Base-by-base conservation (phyloP, 2,329 filamentous ascomycete genomes). In the Torrubiella hemipterigena region DNA sequence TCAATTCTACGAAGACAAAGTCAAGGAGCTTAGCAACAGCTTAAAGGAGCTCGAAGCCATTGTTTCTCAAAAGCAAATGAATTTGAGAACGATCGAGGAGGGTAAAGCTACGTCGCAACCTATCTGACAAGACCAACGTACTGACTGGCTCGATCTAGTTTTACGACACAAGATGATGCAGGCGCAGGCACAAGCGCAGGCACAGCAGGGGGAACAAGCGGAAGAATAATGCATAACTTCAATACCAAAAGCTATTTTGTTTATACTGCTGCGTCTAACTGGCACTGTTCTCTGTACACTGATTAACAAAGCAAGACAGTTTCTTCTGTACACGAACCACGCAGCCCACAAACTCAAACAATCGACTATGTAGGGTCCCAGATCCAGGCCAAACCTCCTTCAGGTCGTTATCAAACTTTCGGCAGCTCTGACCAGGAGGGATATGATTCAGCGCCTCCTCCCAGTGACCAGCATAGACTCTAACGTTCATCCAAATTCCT, bases 71-170 rank as follows among this genome's bases (percentile, higher is more conserved):
- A 98, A 98, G 65, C 84, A 81, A 33, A 76, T 79, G 42, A 95
- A 91, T 51, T 60, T 93, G 39, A 74, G 82, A 35, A 67, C 91
- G 22, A 78, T 96, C 15, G 91, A 98, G 61, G 89, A 96, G 61
- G 83, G 83, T 79, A 61, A 35, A 50, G 44, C 25, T 31, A 14
- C 13, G 16, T 27, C 11, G 8, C 10, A 29, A 9, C n/a, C 6
- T 18, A 11, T 6, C 27, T 29, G 27, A 28, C 23, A 26, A 23
- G 19, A 15, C 10, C 22, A 14, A 20, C 19, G 24, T 21, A 25
- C 23, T 17, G 8, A 17, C n/a, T 44, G 35, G 41, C 25, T 17
- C 10, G 4, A 4, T 20, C 15, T 35, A 63, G 60, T 58, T 18
- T 42, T 60, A 27, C 46, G 55, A 31, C 53, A 55, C 42, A 59